Percentiles rank a stretch among this genome's conserved stretches.
Conservation (phyloP, 176 grass and related monocot species). For the Themeda triandra region DNA sequence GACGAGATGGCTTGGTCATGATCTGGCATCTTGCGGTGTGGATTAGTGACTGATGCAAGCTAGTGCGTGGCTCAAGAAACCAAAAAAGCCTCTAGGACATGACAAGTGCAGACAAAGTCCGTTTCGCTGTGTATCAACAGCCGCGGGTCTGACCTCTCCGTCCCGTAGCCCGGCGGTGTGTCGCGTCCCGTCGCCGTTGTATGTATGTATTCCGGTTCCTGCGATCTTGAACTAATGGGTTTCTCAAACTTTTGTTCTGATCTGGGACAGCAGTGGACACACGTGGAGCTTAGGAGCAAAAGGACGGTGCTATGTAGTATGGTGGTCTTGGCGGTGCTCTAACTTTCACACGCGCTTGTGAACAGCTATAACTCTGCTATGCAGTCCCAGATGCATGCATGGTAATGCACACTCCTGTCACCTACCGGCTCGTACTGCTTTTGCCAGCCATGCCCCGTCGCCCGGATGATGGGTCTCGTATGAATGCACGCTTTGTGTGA, state of each 20-base stretch:
- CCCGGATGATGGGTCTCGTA: not conserved
- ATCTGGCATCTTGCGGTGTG: not conserved
- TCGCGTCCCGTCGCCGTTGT: not conserved
- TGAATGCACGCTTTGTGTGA: not conserved
- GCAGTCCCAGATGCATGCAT: not conserved
- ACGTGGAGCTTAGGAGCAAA: not conserved
- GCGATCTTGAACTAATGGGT: not conserved
- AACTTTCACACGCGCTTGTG: not conserved
- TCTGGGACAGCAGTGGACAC: not conserved
- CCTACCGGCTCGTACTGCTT: not conserved
- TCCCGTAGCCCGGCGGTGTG: not conserved
- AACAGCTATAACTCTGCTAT: not conserved
- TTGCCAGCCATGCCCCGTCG: not conserved
- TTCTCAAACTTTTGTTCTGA: not conserved
- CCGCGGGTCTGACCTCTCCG: constrained; percentile 7
- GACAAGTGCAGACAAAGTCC: not conserved
- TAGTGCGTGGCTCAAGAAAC: not conserved
- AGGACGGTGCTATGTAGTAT: not conserved
- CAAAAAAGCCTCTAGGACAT: not conserved
- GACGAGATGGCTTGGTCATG: not conserved
- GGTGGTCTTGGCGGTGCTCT: not conserved
- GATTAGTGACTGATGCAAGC: not conserved
- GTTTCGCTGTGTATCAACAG: constrained; percentile 17
- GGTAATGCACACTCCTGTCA: not conserved
- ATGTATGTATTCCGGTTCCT: not conserved